phyloP scores from a whole-genome alignment of 176 grass and related monocot genomes.

The Aegilops speltoides region DNA sequence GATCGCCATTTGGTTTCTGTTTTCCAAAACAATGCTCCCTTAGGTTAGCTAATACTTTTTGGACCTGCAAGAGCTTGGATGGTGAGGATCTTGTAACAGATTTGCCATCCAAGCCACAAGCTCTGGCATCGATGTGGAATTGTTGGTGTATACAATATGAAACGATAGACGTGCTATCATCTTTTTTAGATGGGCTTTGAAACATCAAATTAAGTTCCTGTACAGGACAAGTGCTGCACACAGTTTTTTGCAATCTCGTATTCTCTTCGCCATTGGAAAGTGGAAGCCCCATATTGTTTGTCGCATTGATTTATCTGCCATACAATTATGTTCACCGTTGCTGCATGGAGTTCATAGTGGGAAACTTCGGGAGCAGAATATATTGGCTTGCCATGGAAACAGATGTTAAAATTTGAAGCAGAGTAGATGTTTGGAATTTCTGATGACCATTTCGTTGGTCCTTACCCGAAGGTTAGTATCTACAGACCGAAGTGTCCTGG shows the following conservation, averaged over 20 bases:
- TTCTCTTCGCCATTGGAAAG: background rate
- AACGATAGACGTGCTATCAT: background rate
- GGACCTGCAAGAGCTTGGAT: background rate
- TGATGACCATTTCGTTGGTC: background rate
- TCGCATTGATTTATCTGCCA: background rate
- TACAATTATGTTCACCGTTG: background rate
- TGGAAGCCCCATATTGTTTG: background rate
- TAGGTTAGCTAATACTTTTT: conserved; percentile 20
- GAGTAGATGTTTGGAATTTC: background rate
- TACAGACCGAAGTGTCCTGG: too few species aligned
- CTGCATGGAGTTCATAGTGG: background rate
- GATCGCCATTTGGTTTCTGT: background rate
- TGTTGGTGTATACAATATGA: conserved; percentile 25
- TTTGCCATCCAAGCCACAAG: conserved; percentile 24
- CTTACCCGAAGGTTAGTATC: background rate
- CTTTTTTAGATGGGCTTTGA: background rate
- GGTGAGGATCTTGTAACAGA: background rate
- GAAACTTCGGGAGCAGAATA: too few species aligned
- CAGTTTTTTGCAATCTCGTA: too few species aligned
- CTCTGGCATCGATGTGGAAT: background rate
- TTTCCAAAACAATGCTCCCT: conserved; percentile 4
- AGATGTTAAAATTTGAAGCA: too few species aligned
- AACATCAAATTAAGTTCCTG: background rate
- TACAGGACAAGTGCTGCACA: background rate
- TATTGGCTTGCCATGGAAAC: too few species aligned